Base-by-base conservation (phyloP, 345 rosid species). In the Bruguiera parviflora region DNA sequence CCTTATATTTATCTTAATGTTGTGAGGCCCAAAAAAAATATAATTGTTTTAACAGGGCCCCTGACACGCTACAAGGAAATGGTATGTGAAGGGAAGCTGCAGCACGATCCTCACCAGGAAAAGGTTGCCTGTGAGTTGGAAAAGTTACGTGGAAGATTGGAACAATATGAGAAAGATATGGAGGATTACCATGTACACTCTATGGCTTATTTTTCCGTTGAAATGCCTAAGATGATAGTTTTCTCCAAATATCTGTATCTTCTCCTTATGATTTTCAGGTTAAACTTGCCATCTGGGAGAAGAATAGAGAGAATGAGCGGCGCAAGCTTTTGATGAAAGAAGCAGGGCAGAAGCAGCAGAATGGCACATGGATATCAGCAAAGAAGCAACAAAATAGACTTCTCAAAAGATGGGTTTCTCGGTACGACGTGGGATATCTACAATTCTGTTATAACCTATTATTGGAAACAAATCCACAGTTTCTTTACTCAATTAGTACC, bases 131-230 rank as follows among this genome's bases (percentile, higher is more conserved):
- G 83, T 57, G 87, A 91, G 56, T 81, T 93, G 49, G 84, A 89
- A 21, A 84, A 85, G 69, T 70, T 93, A 76, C 85, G 84, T 32
- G 85, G 84, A 69, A 84, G 92, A 82, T 77, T 93, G 77, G 87
- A 89, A 64, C 87, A 88, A 71, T 93, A 90, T 59, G 94, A 89
- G 81, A 86, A 82, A 33, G 87, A 91, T 64, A 93, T 93, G 98
- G 87, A 88, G 78, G 87, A 81, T 35, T 91, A 88, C 81, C 90
- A 89, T 78, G 98, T 90, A 88, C 33, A 18, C 16, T 27, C n/a
- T 66, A 43, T 13, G 13, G 49, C 49, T 43, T 32, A 20, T 32
- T 72, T 53, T 24, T 6, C 16, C 11, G 9, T 31, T 62, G 15
- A 5, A n/a, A 21, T 2, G 6, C 37, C 2, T 60, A 27, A 15